These are phyloP conservation scores for Austroboletus niveus DNA, from an alignment of 1,284 basidiomycete species.

Conservation along the genomic window DNA sequence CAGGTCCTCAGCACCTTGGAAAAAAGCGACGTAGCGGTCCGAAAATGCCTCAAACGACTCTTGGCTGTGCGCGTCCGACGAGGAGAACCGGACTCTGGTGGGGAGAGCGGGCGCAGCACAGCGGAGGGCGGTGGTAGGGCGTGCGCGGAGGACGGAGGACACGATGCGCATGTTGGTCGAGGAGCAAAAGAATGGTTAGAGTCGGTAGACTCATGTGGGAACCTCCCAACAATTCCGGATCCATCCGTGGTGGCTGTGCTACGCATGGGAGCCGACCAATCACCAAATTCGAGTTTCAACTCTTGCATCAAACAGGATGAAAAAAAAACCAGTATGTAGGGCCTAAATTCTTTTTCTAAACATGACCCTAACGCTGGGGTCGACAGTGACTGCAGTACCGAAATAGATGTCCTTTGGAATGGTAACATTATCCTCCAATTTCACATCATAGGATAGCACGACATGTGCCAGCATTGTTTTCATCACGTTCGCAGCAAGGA, in stretches of 20 bases:
- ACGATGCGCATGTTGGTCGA: conserved; percentile 44
- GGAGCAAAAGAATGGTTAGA: conserved; percentile 1
- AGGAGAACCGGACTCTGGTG: conserved; percentile 39
- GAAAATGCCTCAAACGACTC: conserved; percentile 96
- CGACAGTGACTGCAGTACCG: not conserved
- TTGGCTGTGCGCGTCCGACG: conserved; percentile 61
- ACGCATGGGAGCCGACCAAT: not conserved
- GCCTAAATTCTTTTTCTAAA: conserved; percentile 5
- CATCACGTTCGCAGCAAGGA: conserved; percentile 29
- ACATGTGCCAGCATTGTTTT: conserved; percentile 31
- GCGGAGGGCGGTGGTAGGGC: conserved; percentile 38
- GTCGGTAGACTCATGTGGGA: conserved; percentile 5
- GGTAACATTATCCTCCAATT: conserved; percentile 22
- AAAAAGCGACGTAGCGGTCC: conserved; percentile 91
- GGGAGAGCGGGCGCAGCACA: conserved; percentile 45
- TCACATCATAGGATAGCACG: conserved; percentile 29
- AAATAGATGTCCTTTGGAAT: conserved; percentile 18
- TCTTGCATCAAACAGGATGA: no score
- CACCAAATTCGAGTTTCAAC: not conserved
- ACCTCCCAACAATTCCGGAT: conserved; percentile 15
- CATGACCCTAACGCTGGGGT: conserved; percentile 3
- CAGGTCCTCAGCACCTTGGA: conserved; percentile 89
- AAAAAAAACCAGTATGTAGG: no score
- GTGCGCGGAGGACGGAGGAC: conserved; percentile 57
- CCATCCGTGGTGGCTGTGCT: conserved; percentile 13